phyloP scores from a whole-genome alignment of 2,329 filamentous ascomycete genomes.

The Sarocladium kiliense region DNA sequence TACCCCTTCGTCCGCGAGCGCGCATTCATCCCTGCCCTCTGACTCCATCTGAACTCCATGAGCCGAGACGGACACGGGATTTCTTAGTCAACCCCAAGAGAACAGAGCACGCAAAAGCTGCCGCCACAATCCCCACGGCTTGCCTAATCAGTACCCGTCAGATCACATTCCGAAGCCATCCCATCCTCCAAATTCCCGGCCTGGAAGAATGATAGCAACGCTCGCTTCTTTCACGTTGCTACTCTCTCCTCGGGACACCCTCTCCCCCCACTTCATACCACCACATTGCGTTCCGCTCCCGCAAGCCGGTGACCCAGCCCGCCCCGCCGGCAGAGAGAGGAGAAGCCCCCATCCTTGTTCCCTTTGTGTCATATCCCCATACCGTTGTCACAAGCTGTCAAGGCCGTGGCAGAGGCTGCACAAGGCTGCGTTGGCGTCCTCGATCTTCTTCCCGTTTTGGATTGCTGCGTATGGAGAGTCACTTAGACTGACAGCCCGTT shows the following conservation, averaged over 20 bases:
- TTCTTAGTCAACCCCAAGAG: neutral
- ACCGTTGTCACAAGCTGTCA: slow-evolving; percentile 1
- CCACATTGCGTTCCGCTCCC: neutral
- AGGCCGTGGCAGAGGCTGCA: neutral
- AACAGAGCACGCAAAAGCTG: too few relatives aligned
- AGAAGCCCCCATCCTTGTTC: neutral
- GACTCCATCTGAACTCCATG: too few relatives aligned
- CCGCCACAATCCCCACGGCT: neutral
- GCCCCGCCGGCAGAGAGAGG: neutral
- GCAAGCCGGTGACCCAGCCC: slow-evolving; percentile 1
- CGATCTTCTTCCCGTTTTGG: neutral
- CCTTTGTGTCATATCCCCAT: neutral
- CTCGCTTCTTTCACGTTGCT: too few relatives aligned
- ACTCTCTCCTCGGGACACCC: neutral
- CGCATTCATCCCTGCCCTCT: too few relatives aligned
- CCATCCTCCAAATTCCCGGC: neutral
- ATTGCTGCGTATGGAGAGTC: neutral
- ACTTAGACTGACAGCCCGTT: too few relatives aligned
- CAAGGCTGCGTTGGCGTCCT: neutral
- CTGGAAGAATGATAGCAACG: too few relatives aligned
- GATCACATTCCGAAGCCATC: slow-evolving; percentile 4
- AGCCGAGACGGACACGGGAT: neutral
- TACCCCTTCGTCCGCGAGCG: too few relatives aligned
- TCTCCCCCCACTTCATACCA: neutral
- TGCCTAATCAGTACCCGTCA: slow-evolving; percentile 6